Base-by-base conservation (phyloP, 2,329 filamentous ascomycete genomes). In the Fusarium albosuccineum region DNA sequence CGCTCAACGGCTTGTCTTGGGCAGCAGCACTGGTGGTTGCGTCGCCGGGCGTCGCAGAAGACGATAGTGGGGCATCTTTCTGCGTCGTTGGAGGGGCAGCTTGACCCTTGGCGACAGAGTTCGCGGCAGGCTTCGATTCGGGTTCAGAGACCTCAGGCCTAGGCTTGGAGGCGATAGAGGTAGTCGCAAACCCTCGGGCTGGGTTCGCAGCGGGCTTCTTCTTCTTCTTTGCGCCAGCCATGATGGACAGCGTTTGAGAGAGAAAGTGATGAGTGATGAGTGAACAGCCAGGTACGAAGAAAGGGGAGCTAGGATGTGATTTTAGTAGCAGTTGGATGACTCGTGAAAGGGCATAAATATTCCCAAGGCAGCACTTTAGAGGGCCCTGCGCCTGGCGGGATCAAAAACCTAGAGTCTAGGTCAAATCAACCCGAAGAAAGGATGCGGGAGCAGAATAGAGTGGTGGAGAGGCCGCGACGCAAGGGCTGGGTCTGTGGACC, bases 131-230 rank as follows among this genome's bases (percentile, higher is more conserved):
- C 45, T 73, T 74, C 56, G 71, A 61, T 37, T 79, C 79, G 53
- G 74, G 64, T 64, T 84, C 82, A 50, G 76, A 69, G 40, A 74
- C 76, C 62, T 95, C 93, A 45, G 87, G 83, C 76, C 92, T 86
- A 9, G 89, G 85, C 72, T 94, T 97, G 26, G 93, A 97, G 42
- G 94, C 93, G 62, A 97, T 87, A 2, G 95, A 98, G 11, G 93
- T 97, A 6, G 96, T 99, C 68, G 95, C 93, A 81, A 97, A 97
- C 16, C 94, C 96, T 78, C 96, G 87, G 39, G 94, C 93, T 62
- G 94, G 93, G 79, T 97, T 98, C 33, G 91, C 88, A 27, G 88
- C 87, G 57, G 92, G 86, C 86, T 97, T 98, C 85, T 93, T 97
- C 83, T 97, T 97, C 82, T 97, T 97, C 80, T 93, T 89, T 62